phyloP scores from a whole-genome alignment of 2,329 filamentous ascomycete genomes.

The Dothideomycetes sp. region DNA sequence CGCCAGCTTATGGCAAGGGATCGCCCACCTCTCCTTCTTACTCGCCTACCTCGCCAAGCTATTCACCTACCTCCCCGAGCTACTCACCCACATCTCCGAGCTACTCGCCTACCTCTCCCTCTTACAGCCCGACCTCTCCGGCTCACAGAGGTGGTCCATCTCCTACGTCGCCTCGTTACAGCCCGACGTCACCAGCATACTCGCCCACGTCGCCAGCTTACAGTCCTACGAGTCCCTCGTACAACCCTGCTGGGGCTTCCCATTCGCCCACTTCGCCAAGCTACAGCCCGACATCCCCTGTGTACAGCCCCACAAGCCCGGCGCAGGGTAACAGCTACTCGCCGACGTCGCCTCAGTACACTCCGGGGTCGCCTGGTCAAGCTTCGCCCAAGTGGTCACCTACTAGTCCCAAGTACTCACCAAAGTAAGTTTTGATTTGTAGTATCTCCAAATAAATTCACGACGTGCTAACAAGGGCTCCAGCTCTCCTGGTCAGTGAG shows the following conservation, averaged over 20 bases:
- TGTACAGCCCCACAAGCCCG: conserved; percentile 48
- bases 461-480: neutral
- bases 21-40: conserved; percentile 53
- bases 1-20: conserved; percentile 25
- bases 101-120: conserved; percentile 38
- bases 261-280: conserved; percentile 34
- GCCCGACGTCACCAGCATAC: conserved; percentile 50
- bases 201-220: conserved; percentile 43
- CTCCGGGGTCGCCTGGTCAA: conserved; percentile 18
- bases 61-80: conserved; percentile 52
- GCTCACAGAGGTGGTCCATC: conserved; percentile 35
- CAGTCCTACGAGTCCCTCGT: conserved; percentile 28
- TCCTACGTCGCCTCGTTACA: conserved; percentile 52
- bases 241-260: conserved; percentile 27
- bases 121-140: conserved; percentile 38
- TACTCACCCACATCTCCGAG: conserved; percentile 57
- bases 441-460: neutral
- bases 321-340: conserved; percentile 22
- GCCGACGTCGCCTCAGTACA: conserved; percentile 24
- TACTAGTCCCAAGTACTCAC: conserved; percentile 43
- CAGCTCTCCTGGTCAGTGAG: conserved; percentile 22
- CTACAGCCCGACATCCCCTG: conserved; percentile 49
- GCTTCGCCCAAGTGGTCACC: conserved; percentile 43
- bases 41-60: conserved; percentile 67
- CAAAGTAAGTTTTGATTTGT: conserved; percentile 33